Evolutionary conservation across 23 red algal species (phyloP).

Genomic region (Gracilariopsis chorda): DNA sequence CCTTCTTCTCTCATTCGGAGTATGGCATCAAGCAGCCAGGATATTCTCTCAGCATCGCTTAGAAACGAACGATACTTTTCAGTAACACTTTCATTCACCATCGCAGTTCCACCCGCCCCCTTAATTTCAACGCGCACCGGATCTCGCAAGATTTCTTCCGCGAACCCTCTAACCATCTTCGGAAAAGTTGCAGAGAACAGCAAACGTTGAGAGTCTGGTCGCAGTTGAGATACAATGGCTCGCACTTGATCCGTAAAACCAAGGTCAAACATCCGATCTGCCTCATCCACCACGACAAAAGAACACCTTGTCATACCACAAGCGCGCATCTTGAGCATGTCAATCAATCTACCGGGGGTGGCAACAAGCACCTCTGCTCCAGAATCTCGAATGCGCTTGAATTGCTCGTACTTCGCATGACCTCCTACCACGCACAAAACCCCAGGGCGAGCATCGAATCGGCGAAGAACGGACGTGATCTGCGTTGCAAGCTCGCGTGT

Average conservation of each 20-base stretch:
- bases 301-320: conserved; percentile 53
- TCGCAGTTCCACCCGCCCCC: neutral
- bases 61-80: conserved; percentile 50
- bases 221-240: conserved; percentile 59
- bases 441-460: neutral
- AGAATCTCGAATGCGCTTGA: conserved; percentile 55
- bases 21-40: conserved; percentile 43
- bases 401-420: conserved; percentile 69
- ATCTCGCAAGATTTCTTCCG: conserved; percentile 9
- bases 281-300: conserved; percentile 86
- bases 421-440: conserved; percentile 74
- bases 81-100: conserved; percentile 56
- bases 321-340: conserved; percentile 77
- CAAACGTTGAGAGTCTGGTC: conserved; percentile 78
- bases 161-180: conserved; percentile 44
- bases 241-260: conserved; percentile 85
- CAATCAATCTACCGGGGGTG: conserved; percentile 88
- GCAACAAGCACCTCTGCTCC: conserved; percentile 69
- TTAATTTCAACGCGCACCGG: neutral
- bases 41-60: conserved; percentile 21
- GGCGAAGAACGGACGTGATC: conserved; percentile 48
- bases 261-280: conserved; percentile 83
- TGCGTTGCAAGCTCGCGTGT: conserved; percentile 82
- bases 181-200: conserved; percentile 79
- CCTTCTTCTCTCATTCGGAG: neutral